These are phyloP conservation scores for Aspergillus brasiliensis DNA, from an alignment of 2,329 filamentous ascomycete species.

Conservation along the genomic window DNA sequence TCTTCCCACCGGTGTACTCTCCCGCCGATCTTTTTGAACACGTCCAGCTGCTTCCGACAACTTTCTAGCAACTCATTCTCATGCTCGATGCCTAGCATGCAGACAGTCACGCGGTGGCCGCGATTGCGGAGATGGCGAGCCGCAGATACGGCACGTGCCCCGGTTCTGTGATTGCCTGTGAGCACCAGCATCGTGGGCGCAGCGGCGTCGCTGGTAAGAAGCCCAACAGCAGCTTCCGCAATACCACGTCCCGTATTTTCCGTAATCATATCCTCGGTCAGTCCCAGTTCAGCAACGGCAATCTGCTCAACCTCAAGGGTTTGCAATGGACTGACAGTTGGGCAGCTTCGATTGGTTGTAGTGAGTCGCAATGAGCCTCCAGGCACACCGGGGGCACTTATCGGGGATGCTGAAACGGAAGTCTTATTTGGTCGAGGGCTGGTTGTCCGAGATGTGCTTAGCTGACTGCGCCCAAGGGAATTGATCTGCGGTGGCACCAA, in stretches of 20 bases:
- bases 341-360: slow-evolving; percentile 58
- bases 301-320: slow-evolving; percentile 93
- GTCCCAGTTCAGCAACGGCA: slow-evolving; percentile 80
- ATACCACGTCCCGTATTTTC: slow-evolving; percentile 90
- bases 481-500: slow-evolving; percentile 38
- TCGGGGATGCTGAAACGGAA: slow-evolving; percentile 45
- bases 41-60: slow-evolving; percentile 76
- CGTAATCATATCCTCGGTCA: slow-evolving; percentile 86
- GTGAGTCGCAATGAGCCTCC: slow-evolving; percentile 54
- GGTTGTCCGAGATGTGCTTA: slow-evolving; percentile 40
- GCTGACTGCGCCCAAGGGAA: slow-evolving; percentile 37
- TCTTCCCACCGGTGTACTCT: slow-evolving; percentile 66
- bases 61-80: slow-evolving; percentile 79
- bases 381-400: slow-evolving; percentile 39
- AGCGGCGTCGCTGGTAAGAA: slow-evolving; percentile 60
- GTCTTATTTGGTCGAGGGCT: slow-evolving; percentile 45
- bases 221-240: slow-evolving; percentile 73
- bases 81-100: slow-evolving; percentile 80
- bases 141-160: slow-evolving; percentile 79
- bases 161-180: slow-evolving; percentile 93
- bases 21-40: slow-evolving; percentile 82
- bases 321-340: slow-evolving; percentile 69
- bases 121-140: slow-evolving; percentile 85
- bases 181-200: slow-evolving; percentile 70
- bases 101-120: slow-evolving; percentile 76